Evolutionary conservation across 23 red algal genomes (phyloP).

Genomic region (Chondrus crispus): DNA sequence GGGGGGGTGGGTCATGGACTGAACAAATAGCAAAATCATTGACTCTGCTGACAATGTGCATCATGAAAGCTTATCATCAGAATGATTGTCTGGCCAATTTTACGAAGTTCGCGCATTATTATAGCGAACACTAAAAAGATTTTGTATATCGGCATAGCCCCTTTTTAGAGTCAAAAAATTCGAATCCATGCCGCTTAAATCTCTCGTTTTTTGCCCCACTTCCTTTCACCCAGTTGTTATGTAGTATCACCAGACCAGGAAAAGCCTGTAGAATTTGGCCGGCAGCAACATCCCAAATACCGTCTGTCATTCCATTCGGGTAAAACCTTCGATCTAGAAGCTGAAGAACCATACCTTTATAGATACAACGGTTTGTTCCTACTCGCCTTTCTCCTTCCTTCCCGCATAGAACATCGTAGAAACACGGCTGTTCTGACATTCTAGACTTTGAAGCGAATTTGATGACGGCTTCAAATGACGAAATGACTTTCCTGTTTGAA

Average conservation of each 20-base stretch:
- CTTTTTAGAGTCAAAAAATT: constrained; percentile 37
- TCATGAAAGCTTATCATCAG: no score
- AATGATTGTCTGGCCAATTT: no score
- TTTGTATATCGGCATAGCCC: constrained; percentile 67
- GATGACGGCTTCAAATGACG: constrained; percentile 67
- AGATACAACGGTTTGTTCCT: constrained; percentile 54
- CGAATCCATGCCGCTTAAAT: constrained; percentile 55
- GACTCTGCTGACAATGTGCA: no score
- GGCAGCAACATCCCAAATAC: constrained; percentile 22
- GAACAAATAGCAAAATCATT: no score
- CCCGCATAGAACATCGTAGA: constrained; percentile 86
- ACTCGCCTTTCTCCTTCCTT: constrained; percentile 73
- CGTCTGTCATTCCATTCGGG: constrained; percentile 61
- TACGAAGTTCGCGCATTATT: neutral
- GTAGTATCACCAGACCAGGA: constrained; percentile 57
- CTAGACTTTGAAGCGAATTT: constrained; percentile 56
- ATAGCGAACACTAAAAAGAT: neutral
- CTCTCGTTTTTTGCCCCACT: constrained; percentile 40
- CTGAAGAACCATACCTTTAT: constrained; percentile 12
- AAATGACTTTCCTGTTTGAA: constrained; percentile 30
- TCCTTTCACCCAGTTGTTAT: constrained; percentile 84
- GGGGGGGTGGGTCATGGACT: no score
- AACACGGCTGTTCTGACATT: constrained; percentile 92
- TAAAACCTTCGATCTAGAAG: constrained; percentile 64
- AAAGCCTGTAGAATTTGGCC: constrained; percentile 37